Evolutionary conservation across 129 eudicot species (phyloP), one percentile per base, ranked within the genome.

Genomic region (Glebionis coronaria): DNA sequence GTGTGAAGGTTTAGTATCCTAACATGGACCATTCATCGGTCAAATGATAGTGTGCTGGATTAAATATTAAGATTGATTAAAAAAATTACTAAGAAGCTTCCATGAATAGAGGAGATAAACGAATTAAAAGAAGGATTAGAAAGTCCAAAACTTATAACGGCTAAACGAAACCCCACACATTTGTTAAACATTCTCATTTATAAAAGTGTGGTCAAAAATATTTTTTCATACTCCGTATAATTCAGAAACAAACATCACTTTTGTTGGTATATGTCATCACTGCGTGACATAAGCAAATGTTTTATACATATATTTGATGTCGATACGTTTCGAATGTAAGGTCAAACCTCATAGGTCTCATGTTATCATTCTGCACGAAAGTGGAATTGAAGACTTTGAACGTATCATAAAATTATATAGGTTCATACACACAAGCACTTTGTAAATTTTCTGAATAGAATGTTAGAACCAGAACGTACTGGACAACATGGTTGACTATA

Each of bases 31-130:
- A 53, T 35, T 4, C 16, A 44, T 56, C 46, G 78, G 73, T 66
- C 78, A 47, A 46, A 57, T 15, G 16, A 4, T 69, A 74, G 54
- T 65, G 72, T 56, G 61, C 61, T 73, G 9, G 54, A 3, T 53
- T 44, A 13, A 23, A 23, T 23, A n/a, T n/a, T n/a, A n/a, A n/a
- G n/a, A n/a, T n/a, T n/a, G 25, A 23, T 23, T 23, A 23, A 23
- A 23, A 2, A 23, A 23, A 23, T 23, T 23, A 58, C 44, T 58
- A 28, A 14, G 44, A 28, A 2, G 20, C 44, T 58, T 58, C 44
- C 12, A 12, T 58, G 21, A 25, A 58, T 27, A 5, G 63, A 58
- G 11, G 18, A 28, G 3, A 25, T 13, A 9, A 29, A 58, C 31
- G 5, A 12, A 15, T 27, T 57, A 57, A 58, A 13, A 2, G 25